Base-by-base conservation (phyloP, 257 asterid species). In the Solanum tarapatanum region DNA sequence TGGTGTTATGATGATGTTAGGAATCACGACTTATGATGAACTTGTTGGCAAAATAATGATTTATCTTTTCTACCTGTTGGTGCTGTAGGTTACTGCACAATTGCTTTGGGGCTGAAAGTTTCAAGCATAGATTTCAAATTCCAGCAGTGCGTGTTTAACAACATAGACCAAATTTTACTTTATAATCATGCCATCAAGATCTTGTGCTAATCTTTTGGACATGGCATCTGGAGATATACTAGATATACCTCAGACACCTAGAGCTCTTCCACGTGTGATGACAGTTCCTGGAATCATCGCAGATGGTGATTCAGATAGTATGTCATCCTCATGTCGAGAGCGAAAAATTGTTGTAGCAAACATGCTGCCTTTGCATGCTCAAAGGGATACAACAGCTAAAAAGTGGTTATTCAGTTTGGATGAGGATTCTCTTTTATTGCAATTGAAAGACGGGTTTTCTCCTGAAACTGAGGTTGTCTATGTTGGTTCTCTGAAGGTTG, bases 401-500 rank as follows among this genome's bases (percentile, higher is more conserved):
- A 94, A 91, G 89, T 95, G 95, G 98, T 90, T 88, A 84, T 96
- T 96, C 62, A 89, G 90, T 88, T 88, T 90, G 89, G 99, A 96
- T 84, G 94, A 93, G 88, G 99, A 96, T 91, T 93, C 99, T 9
- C 92, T 93, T 36, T 86, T 91, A 85, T 89, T 96, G 87, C 99
- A 96, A 86, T 48, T 94, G 91, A 96, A 94, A 90, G 99, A 96
- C 82, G 99, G 98, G 69, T 93, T 96, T 86, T 87, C 96, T 41
- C 93, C 96, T 39, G 99, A 94, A 23, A 88, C 94, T 13, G 98
- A 95, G 90, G 95, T 95, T 62, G 79, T 96, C 83, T 95, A 93
- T 60, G 94, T 96, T 41, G 99, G 99, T 88, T 96, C 97, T 86
- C 96, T 96, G 87, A 94, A 95, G 90, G 96, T 90, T 87, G 98